These are phyloP conservation scores for Coffea canephora DNA, from an alignment of 257 asterid genomes.

Conservation along the genomic window DNA sequence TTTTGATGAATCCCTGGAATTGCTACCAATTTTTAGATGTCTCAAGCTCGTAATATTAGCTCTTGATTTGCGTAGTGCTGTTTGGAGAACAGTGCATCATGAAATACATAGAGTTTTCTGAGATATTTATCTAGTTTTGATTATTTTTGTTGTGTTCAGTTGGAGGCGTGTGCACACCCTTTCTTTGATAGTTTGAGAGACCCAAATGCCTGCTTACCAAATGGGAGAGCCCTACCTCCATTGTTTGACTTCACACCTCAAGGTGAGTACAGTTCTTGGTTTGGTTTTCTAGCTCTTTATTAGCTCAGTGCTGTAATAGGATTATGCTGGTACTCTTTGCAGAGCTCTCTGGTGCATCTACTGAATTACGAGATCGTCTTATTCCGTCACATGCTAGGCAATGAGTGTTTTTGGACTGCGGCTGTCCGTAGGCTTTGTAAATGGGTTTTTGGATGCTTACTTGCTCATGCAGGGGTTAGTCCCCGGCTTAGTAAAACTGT, in stretches of 20 bases:
- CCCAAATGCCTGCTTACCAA: constrained; percentile 64
- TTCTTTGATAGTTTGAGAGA: constrained; percentile 73
- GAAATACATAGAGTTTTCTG: neutral
- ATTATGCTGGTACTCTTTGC: constrained; percentile 9
- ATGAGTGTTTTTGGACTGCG: constrained; percentile 11
- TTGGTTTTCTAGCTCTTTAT: neutral
- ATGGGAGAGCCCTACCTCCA: constrained; percentile 73
- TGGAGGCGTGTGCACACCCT: constrained; percentile 96
- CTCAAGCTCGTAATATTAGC: neutral
- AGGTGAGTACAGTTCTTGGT: constrained; percentile 36
- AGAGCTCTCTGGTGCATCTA: constrained; percentile 47
- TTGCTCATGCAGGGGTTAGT: constrained; percentile 3
- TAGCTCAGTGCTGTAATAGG: neutral
- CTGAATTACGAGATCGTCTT: constrained; percentile 43
- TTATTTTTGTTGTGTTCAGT: constrained; percentile 32
- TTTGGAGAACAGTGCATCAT: neutral
- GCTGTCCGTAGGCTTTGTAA: constrained; percentile 21
- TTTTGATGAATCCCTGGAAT: neutral
- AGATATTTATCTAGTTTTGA: constrained; percentile 5
- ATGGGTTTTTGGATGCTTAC: constrained; percentile 27
- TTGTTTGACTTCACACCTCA: constrained; percentile 72
- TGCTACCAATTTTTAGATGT: neutral
- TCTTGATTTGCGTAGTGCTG: neutral
- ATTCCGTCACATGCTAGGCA: constrained; percentile 33
- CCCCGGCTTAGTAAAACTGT: constrained; percentile 8